A percentile compares a stretch with the other conserved stretches of the same genome.
Evolutionary conservation across 1,284 basidiomycete genomes (phyloP).

Genomic region (Albatrellus sp.): DNA sequence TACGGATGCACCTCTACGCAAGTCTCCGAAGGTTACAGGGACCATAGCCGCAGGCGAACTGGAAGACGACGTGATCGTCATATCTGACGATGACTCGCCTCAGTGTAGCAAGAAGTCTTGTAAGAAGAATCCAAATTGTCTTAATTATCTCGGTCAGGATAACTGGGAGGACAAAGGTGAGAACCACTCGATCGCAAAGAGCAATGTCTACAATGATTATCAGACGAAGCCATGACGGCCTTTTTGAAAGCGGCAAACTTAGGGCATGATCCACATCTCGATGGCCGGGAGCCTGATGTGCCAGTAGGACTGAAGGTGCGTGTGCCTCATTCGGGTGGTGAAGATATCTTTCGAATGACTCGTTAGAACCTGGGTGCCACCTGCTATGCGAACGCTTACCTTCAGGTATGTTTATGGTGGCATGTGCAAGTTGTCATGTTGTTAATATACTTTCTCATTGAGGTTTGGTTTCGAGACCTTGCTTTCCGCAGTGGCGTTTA

Average conservation of each 20-base stretch:
- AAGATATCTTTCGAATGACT: conserved; percentile 4
- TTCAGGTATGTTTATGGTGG: conserved; percentile 46
- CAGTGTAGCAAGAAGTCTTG: conserved; percentile 56
- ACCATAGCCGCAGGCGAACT: conserved; percentile 25
- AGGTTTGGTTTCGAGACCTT: conserved; percentile 55
- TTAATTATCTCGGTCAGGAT: conserved; percentile 77
- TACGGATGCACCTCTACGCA: neutral
- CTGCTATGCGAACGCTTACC: conserved; percentile 85
- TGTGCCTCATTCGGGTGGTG: conserved; percentile 1
- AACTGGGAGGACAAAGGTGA: conserved; percentile 60
- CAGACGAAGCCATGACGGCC: conserved; percentile 38
- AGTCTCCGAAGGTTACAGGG: neutral
- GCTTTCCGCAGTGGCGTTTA: conserved; percentile 48
- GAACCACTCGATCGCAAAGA: conserved; percentile 7
- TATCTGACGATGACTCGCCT: conserved; percentile 47
- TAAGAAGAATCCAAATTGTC: conserved; percentile 65
- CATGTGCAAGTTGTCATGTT: neutral
- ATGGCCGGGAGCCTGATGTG: conserved; percentile 35
- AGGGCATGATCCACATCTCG: conserved; percentile 37
- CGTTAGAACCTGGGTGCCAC: conserved; percentile 83
- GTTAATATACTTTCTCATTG: neutral
- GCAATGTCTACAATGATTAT: too few relatives aligned
- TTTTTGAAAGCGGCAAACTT: conserved; percentile 43
- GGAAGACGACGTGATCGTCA: conserved; percentile 50
- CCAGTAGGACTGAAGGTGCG: conserved; percentile 74